Base-by-base conservation (phyloP, 108 stramenopile species). In the Cylindrotheca closterium region DNA sequence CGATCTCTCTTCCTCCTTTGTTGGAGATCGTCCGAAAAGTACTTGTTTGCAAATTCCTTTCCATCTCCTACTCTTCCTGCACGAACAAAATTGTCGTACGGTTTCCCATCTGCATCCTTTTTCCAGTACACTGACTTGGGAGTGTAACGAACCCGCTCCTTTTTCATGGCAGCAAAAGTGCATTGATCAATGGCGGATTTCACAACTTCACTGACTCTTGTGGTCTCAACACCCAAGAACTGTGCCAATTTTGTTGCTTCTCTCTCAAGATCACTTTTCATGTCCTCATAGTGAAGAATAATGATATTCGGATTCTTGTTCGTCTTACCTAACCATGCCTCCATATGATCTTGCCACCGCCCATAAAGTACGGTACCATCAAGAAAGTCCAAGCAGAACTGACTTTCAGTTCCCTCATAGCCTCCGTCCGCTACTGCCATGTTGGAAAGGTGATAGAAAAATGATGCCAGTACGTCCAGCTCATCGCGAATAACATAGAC, bases 371-470 rank as follows among this genome's bases (percentile, higher is more conserved):
- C 47, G 17, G 67, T 63, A 24, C 84, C 84, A 17, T 77, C 65
- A 60, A 82, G 50, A 76, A 81, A 86, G 62, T 80, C 75, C 12
- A 56, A 26, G 30, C 29, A 65, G 54, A 86, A 86, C 1, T 76
- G 53, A 1, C 42, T 48, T 51, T 69, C 70, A n/a, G 55, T 65
- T 5, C 68, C 60, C 0, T 47, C 56, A 30, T 78, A 86, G 0
- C 58, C 65, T 0, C 84, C 84, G 63, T 86, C 84, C 34, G 58
- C 58, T 0, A 34, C 56, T 47, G 47, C 5, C 45, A 85, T 83
- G 60, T 87, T 80, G n/a, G 77, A 65, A 7, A 91, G 54, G 51
- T 91, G 89, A 60, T 87, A 81, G 57, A 80, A 87, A 65, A 91
- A 91, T 22, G 75, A 78, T 8, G 72, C 62, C 59, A 79, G 60